Percentiles rank a stretch among this genome's conserved stretches.
phyloP scores from a whole-genome alignment of 2,329 filamentous ascomycete genomes.

The Xylaria polymorpha region DNA sequence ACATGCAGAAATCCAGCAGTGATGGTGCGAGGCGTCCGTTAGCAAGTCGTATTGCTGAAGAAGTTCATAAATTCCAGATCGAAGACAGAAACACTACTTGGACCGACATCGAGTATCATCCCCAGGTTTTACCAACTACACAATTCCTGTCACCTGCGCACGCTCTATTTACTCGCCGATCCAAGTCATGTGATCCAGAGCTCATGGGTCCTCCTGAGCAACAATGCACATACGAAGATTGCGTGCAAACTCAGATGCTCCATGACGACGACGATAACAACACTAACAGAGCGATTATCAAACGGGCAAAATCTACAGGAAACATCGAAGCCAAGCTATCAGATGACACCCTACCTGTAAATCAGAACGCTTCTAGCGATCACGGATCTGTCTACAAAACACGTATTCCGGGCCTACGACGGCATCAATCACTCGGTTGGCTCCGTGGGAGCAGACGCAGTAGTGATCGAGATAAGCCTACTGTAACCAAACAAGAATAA shows the following conservation, averaged over 20 bases:
- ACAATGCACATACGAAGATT: constrained; percentile 46
- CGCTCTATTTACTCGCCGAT: constrained; percentile 23
- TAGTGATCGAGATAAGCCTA: background rate
- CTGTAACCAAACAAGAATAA: background rate
- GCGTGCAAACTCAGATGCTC: constrained; percentile 46
- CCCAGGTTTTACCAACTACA: background rate
- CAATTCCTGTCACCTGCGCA: constrained; percentile 33
- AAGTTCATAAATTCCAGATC: constrained; percentile 45
- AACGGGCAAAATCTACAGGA: constrained; percentile 37
- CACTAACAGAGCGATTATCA: constrained; percentile 19
- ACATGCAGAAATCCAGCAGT: constrained; percentile 23
- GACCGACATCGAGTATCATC: constrained; percentile 19
- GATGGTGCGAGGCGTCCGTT: constrained; percentile 40
- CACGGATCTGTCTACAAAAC: constrained; percentile 7
- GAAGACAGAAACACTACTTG: constrained; percentile 25
- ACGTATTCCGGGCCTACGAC: constrained; percentile 26
- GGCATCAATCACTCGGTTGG: constrained; percentile 36
- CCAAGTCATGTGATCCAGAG: constrained; percentile 34
- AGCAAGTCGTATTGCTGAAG: constrained; percentile 44
- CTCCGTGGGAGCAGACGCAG: constrained; percentile 15
- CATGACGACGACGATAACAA: constrained; percentile 41
- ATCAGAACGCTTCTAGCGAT: background rate
- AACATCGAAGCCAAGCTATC: constrained; percentile 28
- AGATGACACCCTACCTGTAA: background rate
- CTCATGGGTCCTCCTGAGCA: constrained; percentile 36